Evolutionary conservation across 1,284 basidiomycete genomes (phyloP), one percentile per base, ranked within the genome.

Genomic region (Gymnopus androsaceus): DNA sequence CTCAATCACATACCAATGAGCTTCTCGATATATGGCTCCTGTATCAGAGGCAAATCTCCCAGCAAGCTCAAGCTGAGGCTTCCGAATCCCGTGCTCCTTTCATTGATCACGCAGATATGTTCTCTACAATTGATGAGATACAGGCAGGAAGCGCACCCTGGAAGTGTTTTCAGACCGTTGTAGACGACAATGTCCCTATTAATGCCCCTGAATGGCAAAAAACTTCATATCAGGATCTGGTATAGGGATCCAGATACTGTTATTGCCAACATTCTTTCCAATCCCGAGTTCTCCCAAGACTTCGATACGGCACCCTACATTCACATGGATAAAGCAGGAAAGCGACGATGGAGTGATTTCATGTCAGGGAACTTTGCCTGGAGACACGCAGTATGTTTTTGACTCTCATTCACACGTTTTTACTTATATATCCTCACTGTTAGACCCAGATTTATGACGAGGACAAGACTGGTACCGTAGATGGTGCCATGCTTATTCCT

Each of bases 301-400:
- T 57, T 63, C 1, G 60, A 69, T 34, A 15, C 56, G 2, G 19
- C 23, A 1, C 67, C 67, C 3, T 67, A 63, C 25, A 9, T 50
- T 12, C 57, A 66, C 9, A 59, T 58, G 15, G 52, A 49, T 1
- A 48, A 11, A 3, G 4, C 49, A 3, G 53, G 54, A 1, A 50
- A 62, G 12, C n/a, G 57, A 1, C 57, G 55, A 3, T 69, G 47
- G 28, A 34, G 58, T 21, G 61, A 71, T 45, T 67, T 70, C 21
- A 69, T 69, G 65, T 67, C 64, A 9, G 67, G 67, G 11, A 56
- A 63, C 17, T 69, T 63, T 61, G 59, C 62, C n/a, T 69, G 63
- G 64, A 41, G 62, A 12, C 66, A 71, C 33, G 64, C 60, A 1
- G 67, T 69, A 44, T 21, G 55, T 61, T 8, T 4, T 14, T n/a